phyloP scores from a whole-genome alignment of 2,329 filamentous ascomycete species.

The Leptodontidium sp. region DNA sequence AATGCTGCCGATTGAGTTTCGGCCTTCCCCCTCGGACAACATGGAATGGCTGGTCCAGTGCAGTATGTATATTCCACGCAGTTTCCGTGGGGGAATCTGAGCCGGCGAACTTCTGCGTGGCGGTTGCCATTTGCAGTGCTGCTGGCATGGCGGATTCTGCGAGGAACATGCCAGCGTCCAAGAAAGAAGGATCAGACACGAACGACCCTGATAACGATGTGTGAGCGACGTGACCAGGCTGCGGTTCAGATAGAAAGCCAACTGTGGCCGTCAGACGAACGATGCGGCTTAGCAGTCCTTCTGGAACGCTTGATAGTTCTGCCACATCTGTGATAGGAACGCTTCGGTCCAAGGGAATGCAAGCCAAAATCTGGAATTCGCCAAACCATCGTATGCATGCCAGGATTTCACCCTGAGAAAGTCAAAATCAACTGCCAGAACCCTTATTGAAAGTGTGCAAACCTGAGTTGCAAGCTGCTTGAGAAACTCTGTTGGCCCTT shows the following conservation, averaged over 20 bases:
- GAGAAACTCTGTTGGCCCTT: conserved; percentile 44
- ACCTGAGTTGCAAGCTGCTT: conserved; percentile 35
- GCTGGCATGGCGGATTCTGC: conserved; percentile 48
- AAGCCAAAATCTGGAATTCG: conserved; percentile 55
- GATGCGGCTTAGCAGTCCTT: conserved; percentile 49
- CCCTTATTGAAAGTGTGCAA: background rate
- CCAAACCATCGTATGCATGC: conserved; percentile 54
- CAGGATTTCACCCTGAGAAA: conserved; percentile 44
- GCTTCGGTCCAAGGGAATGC: conserved; percentile 51
- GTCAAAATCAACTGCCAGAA: background rate
- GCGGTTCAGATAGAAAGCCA: conserved; percentile 50
- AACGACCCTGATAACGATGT: conserved; percentile 51
- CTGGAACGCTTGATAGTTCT: conserved; percentile 51
- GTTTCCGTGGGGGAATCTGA: too few relatives aligned
- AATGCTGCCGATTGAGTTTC: conserved; percentile 35
- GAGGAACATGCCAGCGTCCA: conserved; percentile 53
- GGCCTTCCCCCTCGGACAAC: background rate
- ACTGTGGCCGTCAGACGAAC: conserved; percentile 47
- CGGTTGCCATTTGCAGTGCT: conserved; percentile 43
- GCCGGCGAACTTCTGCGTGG: conserved; percentile 26
- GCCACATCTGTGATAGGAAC: conserved; percentile 52
- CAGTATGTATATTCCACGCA: too few relatives aligned
- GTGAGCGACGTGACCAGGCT: conserved; percentile 48
- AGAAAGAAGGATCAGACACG: conserved; percentile 45
- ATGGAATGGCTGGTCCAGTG: too few relatives aligned